Conservation (phyloP, 768 basidiomycete species). For the Leccinum fibrillosum region DNA sequence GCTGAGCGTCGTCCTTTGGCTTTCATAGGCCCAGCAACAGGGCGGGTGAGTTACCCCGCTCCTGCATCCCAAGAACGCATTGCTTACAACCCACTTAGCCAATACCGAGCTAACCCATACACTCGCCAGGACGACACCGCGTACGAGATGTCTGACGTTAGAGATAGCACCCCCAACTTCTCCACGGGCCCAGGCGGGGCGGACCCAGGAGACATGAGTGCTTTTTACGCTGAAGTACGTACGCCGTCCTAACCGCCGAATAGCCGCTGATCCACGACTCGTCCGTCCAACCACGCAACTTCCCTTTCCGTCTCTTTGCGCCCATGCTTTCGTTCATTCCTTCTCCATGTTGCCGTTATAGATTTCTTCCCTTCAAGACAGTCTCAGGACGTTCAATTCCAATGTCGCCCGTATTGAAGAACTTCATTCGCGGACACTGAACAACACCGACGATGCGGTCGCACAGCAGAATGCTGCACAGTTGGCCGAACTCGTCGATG, state of each 20-base stretch:
- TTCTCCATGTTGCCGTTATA: constrained; percentile 24
- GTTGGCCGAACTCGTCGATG: constrained; percentile 64
- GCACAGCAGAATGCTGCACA: constrained; percentile 58
- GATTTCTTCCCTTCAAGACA: constrained; percentile 77
- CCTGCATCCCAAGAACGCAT: background rate
- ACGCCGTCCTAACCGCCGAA: background rate
- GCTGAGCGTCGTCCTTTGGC: constrained; percentile 3
- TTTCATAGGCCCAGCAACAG: constrained; percentile 64
- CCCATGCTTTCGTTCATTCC: background rate
- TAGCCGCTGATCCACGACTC: background rate
- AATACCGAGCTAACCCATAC: constrained; percentile 56
- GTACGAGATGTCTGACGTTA: constrained; percentile 74
- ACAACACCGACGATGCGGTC: constrained; percentile 69
- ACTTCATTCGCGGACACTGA: constrained; percentile 70
- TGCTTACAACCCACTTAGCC: constrained; percentile 15
- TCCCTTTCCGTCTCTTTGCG: background rate
- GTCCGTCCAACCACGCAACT: background rate
- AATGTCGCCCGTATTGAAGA: constrained; percentile 70
- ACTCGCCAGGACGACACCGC: constrained; percentile 55
- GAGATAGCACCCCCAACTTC: constrained; percentile 53
- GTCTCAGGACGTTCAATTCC: constrained; percentile 60
- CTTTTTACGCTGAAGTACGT: constrained; percentile 73
- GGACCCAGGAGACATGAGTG: constrained; percentile 60
- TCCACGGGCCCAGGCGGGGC: constrained; percentile 31
- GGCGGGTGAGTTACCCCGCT: constrained; percentile 39